These are phyloP conservation scores for Cladophialophora exuberans DNA, from an alignment of 2,329 filamentous ascomycete genomes.

Conservation along the genomic window DNA sequence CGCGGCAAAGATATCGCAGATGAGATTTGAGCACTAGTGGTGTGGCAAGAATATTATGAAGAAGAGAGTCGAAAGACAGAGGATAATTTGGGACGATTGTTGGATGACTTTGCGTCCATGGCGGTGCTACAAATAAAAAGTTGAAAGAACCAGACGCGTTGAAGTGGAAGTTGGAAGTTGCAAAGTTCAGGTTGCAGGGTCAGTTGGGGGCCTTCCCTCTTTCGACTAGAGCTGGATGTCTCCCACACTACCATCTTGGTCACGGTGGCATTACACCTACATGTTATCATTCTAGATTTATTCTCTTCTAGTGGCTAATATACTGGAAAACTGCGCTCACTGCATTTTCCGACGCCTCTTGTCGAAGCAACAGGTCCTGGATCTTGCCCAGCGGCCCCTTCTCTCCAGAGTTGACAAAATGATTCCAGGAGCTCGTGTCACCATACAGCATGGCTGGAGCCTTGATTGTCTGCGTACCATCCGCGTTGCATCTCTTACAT, in stretches of 20 bases:
- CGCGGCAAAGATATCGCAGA: background rate
- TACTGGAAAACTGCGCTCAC: slow-evolving; percentile 98
- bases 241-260: too few relatives aligned
- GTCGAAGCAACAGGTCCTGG: slow-evolving; percentile 85
- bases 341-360: slow-evolving; percentile 76
- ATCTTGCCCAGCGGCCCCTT: slow-evolving; percentile 73
- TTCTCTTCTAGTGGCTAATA: slow-evolving; percentile 76
- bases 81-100: background rate
- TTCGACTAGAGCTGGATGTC: too few relatives aligned
- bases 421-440: slow-evolving; percentile 99
- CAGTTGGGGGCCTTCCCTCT: too few relatives aligned
- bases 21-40: background rate
- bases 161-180: too few relatives aligned
- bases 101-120: background rate
- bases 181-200: too few relatives aligned
- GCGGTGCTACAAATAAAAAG: background rate
- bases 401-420: slow-evolving; percentile 79
- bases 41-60: background rate
- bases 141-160: too few relatives aligned
- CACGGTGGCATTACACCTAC: too few relatives aligned
- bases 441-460: slow-evolving; percentile 95
- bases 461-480: slow-evolving; percentile 85
- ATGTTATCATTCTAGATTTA: background rate
- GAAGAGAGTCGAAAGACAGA: background rate
- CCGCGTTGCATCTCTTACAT: slow-evolving; percentile 89